Conservation (phyloP, 495 filamentous ascomycete genomes). For the Hyaloscypha bicolor region DNA sequence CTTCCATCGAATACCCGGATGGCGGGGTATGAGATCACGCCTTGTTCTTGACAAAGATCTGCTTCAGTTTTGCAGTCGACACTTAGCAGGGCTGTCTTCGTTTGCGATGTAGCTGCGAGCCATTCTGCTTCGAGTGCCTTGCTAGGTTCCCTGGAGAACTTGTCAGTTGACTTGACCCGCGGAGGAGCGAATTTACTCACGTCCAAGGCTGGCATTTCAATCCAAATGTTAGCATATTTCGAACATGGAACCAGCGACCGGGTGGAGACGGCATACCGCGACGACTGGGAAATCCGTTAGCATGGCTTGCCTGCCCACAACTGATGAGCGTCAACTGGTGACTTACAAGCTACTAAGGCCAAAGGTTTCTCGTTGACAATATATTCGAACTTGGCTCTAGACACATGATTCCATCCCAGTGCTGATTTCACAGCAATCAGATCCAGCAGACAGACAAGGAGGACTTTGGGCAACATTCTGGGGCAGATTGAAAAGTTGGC, state of each 20-base stretch:
- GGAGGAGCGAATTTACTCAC: constrained; percentile 19
- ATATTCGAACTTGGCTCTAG: constrained; percentile 34
- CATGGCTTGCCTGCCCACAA: not conserved
- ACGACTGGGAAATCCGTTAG: constrained; percentile 14
- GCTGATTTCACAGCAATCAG: constrained; percentile 19
- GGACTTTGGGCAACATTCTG: constrained; percentile 29
- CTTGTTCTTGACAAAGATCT: constrained; percentile 42
- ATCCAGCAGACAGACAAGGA: constrained; percentile 22
- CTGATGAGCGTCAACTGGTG: not conserved
- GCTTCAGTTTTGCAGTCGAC: constrained; percentile 45
- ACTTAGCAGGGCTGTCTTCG: constrained; percentile 37
- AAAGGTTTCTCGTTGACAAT: constrained; percentile 36
- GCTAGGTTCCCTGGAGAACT: constrained; percentile 35
- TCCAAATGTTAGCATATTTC: constrained; percentile 21
- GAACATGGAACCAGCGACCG: constrained; percentile 17
- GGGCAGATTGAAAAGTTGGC: too few relatives aligned
- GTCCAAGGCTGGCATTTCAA: constrained; percentile 32
- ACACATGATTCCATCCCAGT: constrained; percentile 41
- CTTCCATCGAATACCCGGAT: constrained; percentile 46
- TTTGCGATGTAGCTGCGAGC: constrained; percentile 33
- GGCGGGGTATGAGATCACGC: constrained; percentile 49
- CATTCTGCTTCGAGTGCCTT: constrained; percentile 45
- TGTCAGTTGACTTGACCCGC: constrained; percentile 8
- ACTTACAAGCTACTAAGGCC: constrained; percentile 50
- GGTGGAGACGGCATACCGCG: constrained; percentile 11